A percentile compares a stretch with the other conserved stretches of the same genome.
Evolutionary conservation across 164 flowering plant species (phyloP).

Genomic region (Umbilicus rupestris): DNA sequence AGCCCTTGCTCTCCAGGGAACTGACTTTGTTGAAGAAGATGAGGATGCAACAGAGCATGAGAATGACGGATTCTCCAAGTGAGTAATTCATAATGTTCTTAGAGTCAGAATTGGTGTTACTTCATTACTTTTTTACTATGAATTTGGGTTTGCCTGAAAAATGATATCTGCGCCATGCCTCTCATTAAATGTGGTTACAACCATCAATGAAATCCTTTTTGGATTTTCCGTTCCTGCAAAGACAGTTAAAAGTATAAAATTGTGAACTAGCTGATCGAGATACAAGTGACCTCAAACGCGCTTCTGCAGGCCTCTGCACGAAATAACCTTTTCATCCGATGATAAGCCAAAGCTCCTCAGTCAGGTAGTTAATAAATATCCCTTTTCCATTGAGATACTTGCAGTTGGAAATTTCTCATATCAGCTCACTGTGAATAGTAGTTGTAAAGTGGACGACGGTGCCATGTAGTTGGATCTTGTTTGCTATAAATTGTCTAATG

Average conservation of each 20-base stretch:
- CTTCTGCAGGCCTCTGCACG: constrained; percentile 57
- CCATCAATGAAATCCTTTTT: neutral
- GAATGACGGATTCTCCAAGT: constrained; percentile 36
- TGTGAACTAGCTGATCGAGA: neutral
- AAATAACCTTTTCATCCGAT: constrained; percentile 58
- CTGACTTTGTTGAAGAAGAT: constrained; percentile 33
- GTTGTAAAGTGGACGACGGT: neutral
- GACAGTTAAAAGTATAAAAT: neutral
- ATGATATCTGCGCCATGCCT: neutral
- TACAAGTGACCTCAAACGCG: neutral
- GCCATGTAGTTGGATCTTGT: no score
- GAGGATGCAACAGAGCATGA: constrained; percentile 24
- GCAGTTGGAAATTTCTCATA: neutral
- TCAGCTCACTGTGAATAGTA: neutral
- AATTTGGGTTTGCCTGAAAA: neutral
- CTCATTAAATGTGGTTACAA: neutral
- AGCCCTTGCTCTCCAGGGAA: constrained; percentile 38
- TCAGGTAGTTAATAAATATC: constrained; percentile 19
- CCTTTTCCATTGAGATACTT: neutral
- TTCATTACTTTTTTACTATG: neutral
- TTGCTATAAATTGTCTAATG: no score
- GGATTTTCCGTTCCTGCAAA: neutral
- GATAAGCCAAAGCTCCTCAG: constrained; percentile 71
- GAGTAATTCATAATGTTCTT: constrained; percentile 10
- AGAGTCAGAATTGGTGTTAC: neutral